phyloP scores from a whole-genome alignment of 2,329 filamentous ascomycete species.

The Madurella fahalii region DNA sequence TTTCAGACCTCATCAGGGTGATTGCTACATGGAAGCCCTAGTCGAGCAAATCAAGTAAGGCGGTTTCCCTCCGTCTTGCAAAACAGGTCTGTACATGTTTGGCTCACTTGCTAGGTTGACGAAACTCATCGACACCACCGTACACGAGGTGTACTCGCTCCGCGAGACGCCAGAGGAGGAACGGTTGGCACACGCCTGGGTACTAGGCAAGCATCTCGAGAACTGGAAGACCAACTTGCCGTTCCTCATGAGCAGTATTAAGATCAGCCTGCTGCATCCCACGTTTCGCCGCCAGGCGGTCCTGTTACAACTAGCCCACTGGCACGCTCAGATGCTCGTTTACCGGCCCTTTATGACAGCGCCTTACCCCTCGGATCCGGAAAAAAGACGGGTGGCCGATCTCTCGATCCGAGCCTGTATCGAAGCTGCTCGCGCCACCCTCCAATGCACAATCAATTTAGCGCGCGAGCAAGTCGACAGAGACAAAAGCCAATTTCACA shows the following conservation, averaged over 20 bases:
- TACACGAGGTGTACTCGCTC: conserved; percentile 20
- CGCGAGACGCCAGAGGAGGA: conserved; percentile 13
- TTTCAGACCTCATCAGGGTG: conserved; percentile 8
- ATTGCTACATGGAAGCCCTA: conserved; percentile 22
- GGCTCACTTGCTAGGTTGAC: conserved; percentile 6
- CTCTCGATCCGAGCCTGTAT: conserved; percentile 6
- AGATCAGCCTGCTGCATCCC: conserved; percentile 10
- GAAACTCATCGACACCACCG: conserved; percentile 15
- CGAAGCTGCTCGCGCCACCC: conserved; percentile 9
- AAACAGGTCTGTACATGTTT: too few relatives aligned
- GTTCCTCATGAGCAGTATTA: conserved; percentile 8
- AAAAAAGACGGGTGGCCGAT: conserved; percentile 11
- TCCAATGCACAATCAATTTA: conserved; percentile 6
- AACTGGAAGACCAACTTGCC: conserved; percentile 17
- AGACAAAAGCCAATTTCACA: conserved; percentile 20
- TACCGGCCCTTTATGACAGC: conserved; percentile 21
- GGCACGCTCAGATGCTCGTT: conserved; percentile 21
- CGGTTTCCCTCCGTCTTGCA: not conserved
- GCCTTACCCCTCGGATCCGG: conserved; percentile 13
- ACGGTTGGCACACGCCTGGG: conserved; percentile 10
- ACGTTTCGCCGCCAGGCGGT: conserved; percentile 21
- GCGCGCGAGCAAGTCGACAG: conserved; percentile 12
- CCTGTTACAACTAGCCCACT: conserved; percentile 17
- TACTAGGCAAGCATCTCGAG: conserved; percentile 15
- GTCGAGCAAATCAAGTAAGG: conserved; percentile 17